These are phyloP conservation scores for Sporobolomyces phaffii DNA, from an alignment of 768 basidiomycete species.

Conservation along the genomic window DNA sequence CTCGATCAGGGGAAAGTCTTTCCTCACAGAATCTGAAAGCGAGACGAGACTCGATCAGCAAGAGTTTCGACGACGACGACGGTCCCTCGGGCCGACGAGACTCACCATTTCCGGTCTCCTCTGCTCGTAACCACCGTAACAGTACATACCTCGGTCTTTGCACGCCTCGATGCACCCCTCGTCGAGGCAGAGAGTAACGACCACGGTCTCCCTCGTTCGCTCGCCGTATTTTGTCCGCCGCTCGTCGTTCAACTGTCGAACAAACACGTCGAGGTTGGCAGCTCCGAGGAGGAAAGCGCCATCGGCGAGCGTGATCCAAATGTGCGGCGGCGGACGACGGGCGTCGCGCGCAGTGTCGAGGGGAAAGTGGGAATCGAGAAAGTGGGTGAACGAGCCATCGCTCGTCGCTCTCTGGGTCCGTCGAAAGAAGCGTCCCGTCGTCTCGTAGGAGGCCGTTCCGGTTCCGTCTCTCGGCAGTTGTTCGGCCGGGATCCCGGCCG, in stretches of 20 bases:
- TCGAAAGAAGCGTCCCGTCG: background rate
- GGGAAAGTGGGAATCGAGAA: constrained; percentile 26
- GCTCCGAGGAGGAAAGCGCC: constrained; percentile 7
- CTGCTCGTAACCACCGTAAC: constrained; percentile 19
- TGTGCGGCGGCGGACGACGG: background rate
- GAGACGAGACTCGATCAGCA: background rate
- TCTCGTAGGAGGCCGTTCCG: too few relatives aligned
- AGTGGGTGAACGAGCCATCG: constrained; percentile 6
- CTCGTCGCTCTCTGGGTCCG: background rate
- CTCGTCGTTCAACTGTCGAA: constrained; percentile 17
- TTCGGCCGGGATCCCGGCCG: background rate
- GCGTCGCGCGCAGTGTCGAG: too few relatives aligned
- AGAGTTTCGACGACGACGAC: background rate
- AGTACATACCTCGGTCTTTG: constrained; percentile 12
- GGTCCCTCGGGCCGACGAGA: too few relatives aligned
- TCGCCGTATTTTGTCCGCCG: background rate
- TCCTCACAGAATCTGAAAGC: background rate
- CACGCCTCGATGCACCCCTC: constrained; percentile 17
- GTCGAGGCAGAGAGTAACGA: constrained; percentile 29
- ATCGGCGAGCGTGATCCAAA: constrained; percentile 30
- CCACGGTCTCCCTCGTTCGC: constrained; percentile 2
- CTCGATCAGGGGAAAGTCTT: background rate
- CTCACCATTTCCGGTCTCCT: constrained; percentile 20
- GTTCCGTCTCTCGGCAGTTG: too few relatives aligned
- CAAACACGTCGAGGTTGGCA: constrained; percentile 14